These are phyloP conservation scores for Russula sp. DNA, from an alignment of 768 basidiomycete genomes.

Conservation along the genomic window DNA sequence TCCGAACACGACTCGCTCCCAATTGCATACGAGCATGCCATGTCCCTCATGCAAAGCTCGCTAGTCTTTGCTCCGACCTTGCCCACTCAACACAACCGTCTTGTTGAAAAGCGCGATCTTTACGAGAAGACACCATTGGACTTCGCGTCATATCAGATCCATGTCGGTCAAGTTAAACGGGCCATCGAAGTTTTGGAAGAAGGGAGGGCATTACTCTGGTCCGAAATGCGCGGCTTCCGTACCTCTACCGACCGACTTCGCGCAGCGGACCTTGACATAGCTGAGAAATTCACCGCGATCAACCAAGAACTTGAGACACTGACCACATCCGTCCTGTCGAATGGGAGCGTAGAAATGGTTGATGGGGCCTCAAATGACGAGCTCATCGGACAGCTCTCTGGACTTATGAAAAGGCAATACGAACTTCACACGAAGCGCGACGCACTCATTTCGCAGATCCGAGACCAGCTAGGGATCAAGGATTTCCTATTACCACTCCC, in stretches of 20 bases:
- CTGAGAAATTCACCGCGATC: background rate
- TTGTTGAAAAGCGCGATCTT: background rate
- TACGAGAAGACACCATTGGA: background rate
- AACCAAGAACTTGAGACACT: background rate
- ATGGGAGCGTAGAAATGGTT: background rate
- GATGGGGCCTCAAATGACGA: background rate
- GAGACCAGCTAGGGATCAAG: no score
- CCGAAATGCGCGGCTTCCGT: background rate
- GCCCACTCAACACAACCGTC: background rate
- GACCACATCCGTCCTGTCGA: background rate
- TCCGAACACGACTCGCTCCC: background rate
- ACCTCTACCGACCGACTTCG: background rate
- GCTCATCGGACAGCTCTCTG: no score
- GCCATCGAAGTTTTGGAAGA: slow-evolving; percentile 6
- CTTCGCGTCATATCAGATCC: background rate
- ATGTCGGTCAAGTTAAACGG: background rate
- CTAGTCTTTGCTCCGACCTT: background rate
- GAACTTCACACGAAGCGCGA: no score
- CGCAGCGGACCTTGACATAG: background rate
- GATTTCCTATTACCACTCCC: no score
- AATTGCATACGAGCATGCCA: background rate
- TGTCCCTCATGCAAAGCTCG: background rate
- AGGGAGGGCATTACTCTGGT: background rate
- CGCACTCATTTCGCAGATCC: no score
- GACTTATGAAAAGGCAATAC: no score